These are phyloP conservation scores for Lobulomyces angularis DNA, from an alignment of 192 early-diverging fungal species.

Conservation along the genomic window DNA sequence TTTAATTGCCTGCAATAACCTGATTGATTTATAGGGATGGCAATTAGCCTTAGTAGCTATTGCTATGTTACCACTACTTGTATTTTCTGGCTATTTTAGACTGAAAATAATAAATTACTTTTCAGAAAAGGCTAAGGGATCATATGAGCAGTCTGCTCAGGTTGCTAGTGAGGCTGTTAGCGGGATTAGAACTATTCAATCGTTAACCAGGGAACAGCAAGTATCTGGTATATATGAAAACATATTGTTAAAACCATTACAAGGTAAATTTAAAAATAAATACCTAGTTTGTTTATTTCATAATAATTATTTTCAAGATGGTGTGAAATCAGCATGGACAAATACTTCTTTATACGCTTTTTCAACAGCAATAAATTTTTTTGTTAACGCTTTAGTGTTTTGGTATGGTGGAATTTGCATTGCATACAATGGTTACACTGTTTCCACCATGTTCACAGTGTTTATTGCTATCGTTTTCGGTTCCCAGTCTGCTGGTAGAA, in stretches of 20 bases:
- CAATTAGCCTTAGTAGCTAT: conserved; percentile 67
- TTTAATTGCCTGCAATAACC: conserved; percentile 15
- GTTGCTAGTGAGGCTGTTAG: conserved; percentile 74
- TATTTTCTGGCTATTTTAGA: conserved; percentile 13
- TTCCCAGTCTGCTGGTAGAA: conserved; percentile 26
- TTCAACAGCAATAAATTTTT: conserved; percentile 59
- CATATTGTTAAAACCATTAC: conserved; percentile 54
- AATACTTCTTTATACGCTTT: conserved; percentile 66
- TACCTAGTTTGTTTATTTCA: too few relatives aligned
- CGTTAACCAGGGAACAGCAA: conserved; percentile 57
- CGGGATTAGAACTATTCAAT: conserved; percentile 75
- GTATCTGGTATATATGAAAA: conserved; percentile 54
- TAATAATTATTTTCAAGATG: too few relatives aligned
- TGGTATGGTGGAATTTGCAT: conserved; percentile 25
- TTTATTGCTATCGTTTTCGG: conserved; percentile 35
- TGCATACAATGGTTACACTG: conserved; percentile 22
- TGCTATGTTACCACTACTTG: conserved; percentile 22
- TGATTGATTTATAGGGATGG: conserved; percentile 67
- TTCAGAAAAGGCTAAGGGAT: conserved; percentile 45
- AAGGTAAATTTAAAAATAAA: conserved; percentile 44
- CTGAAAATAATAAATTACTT: conserved; percentile 22
- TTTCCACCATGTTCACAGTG: conserved; percentile 35
- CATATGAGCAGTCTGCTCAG: conserved; percentile 68
- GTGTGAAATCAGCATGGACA: too few relatives aligned
- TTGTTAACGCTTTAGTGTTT: conserved; percentile 52